Evolutionary conservation across 495 filamentous ascomycete species (phyloP).

Genomic region (Haplographium delicatum): DNA sequence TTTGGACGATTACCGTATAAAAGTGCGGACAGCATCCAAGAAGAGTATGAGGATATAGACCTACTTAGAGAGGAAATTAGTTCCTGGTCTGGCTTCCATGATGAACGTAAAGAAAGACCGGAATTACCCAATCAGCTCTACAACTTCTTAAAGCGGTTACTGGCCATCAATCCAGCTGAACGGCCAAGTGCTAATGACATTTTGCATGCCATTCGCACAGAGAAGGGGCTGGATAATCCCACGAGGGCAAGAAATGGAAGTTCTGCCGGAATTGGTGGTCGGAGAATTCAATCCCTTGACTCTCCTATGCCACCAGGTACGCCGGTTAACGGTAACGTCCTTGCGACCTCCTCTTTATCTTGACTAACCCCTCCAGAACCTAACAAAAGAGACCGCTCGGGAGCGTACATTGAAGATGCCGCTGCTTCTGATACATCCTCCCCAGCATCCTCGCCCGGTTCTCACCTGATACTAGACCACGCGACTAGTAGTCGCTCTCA

Average conservation of each 20-base stretch:
- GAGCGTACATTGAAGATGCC: conserved; percentile 23
- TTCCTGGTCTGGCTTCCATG: conserved; percentile 80
- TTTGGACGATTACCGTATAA: conserved; percentile 83
- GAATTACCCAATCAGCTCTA: conserved; percentile 89
- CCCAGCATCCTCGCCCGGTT: conserved; percentile 23
- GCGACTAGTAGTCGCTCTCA: conserved; percentile 12
- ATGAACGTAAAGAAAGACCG: conserved; percentile 62
- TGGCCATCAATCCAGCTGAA: conserved; percentile 70
- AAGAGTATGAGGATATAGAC: conserved; percentile 93
- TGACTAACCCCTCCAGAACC: conserved; percentile 18
- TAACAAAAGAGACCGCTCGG: conserved; percentile 18
- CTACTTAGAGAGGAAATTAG: conserved; percentile 80
- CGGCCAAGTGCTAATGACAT: conserved; percentile 87
- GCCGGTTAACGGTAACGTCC: conserved; percentile 29
- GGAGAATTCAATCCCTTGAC: conserved; percentile 51
- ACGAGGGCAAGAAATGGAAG: conserved; percentile 37
- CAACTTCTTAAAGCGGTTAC: conserved; percentile 69
- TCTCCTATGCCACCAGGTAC: conserved; percentile 40
- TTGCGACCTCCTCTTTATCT: conserved; percentile 4
- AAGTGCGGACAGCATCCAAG: conserved; percentile 71
- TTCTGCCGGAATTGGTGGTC: conserved; percentile 30
- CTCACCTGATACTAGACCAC: conserved; percentile 28
- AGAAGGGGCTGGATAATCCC: conserved; percentile 54
- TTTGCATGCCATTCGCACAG: conserved; percentile 69
- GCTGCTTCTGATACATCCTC: conserved; percentile 20